Conservation (phyloP, 257 asterid genomes). For the Orobanche coerulescens region DNA sequence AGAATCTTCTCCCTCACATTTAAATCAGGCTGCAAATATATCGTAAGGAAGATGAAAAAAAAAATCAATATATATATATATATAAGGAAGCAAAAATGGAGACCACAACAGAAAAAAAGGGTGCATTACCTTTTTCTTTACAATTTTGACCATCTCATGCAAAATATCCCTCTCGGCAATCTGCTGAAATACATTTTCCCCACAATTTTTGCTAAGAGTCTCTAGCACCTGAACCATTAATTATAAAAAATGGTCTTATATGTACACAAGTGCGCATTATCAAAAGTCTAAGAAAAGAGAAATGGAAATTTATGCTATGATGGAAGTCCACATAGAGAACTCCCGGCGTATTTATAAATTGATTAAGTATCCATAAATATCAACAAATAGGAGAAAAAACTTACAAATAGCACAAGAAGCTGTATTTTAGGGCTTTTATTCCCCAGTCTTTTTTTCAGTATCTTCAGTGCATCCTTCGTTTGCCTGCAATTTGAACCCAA, state of each 20-base stretch:
- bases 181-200: slow-evolving; percentile 80
- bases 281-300: not conserved
- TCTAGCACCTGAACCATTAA: slow-evolving; percentile 69
- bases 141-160: slow-evolving; percentile 92
- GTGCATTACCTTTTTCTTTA: slow-evolving; percentile 68
- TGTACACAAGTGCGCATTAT: not conserved
- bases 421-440: slow-evolving; percentile 84
- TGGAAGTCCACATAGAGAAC: not conserved
- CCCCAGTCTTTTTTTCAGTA: slow-evolving; percentile 77
- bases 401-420: slow-evolving; percentile 82
- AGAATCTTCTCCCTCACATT: slow-evolving; percentile 94
- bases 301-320: not conserved
- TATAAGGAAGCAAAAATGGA: not conserved
- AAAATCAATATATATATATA: slow-evolving; percentile 4
- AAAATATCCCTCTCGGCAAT: slow-evolving; percentile 86
- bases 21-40: slow-evolving; percentile 73
- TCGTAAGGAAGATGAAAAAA: slow-evolving; percentile 7
- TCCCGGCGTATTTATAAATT: not conserved
- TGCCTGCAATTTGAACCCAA: slow-evolving; percentile 50
- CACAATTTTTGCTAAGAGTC: slow-evolving; percentile 94
- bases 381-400: slow-evolving; percentile 24
- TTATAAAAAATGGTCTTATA: not conserved
- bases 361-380: not conserved
- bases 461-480: slow-evolving; percentile 85
- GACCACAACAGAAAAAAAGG: not conserved